Evolutionary conservation across 2,329 filamentous ascomycete species (phyloP).

Genomic region (Diplodia intermedia): DNA sequence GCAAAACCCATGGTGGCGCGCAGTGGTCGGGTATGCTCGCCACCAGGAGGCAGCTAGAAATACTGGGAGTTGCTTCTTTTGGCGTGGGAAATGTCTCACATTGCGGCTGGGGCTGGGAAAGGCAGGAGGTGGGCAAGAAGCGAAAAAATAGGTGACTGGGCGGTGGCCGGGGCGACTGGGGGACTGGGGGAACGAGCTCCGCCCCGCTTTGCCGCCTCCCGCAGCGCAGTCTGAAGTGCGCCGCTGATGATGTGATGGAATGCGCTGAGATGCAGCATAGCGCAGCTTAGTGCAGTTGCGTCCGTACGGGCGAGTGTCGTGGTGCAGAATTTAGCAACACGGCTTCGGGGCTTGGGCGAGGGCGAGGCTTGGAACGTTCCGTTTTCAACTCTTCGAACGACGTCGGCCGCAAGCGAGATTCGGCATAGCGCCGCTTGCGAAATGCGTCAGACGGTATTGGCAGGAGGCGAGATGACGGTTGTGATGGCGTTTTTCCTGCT

Average conservation of each 20-base stretch:
- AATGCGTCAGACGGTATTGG: neutral
- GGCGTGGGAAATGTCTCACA: slow-evolving; percentile 15
- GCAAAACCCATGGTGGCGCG: neutral
- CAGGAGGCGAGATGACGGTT: slow-evolving; percentile 8
- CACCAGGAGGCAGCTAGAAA: slow-evolving; percentile 21
- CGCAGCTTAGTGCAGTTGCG: neutral
- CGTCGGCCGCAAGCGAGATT: slow-evolving; percentile 9
- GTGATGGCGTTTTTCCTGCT: neutral
- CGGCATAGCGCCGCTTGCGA: neutral
- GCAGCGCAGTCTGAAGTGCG: no score
- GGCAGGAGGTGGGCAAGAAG: neutral
- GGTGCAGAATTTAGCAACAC: slow-evolving; percentile 16
- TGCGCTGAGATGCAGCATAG: neutral
- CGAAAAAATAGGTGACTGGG: neutral
- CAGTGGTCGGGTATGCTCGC: neutral
- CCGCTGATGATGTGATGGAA: slow-evolving; percentile 2
- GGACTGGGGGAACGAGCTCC: no score
- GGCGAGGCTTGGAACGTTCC: slow-evolving; percentile 5
- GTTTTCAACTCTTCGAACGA: neutral
- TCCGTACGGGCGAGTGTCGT: neutral
- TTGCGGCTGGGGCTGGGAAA: neutral
- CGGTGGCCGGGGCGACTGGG: no score
- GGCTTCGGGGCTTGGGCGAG: neutral
- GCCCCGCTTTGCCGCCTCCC: slow-evolving; percentile 7
- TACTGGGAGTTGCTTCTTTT: neutral